These are phyloP conservation scores for Blattamonas nauphoetae DNA, from an alignment of 78 protist genomes.

Conservation along the genomic window DNA sequence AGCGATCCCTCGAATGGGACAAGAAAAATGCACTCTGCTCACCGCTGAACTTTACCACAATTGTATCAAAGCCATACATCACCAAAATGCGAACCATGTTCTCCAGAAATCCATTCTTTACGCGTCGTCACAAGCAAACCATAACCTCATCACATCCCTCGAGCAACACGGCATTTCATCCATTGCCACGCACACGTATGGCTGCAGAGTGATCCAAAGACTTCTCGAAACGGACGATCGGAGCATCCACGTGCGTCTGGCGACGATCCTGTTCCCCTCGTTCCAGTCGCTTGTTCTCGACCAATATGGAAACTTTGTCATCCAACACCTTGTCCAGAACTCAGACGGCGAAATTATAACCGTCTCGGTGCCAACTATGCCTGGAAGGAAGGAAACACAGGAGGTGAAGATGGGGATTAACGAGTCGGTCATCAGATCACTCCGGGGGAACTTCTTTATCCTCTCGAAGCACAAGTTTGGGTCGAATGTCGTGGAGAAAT, in stretches of 20 bases:
- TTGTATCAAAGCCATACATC: neutral
- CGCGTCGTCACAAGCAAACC: neutral
- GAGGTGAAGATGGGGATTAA: too few relatives aligned
- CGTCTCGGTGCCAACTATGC: too few relatives aligned
- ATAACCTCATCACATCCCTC: neutral
- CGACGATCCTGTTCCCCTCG: neutral
- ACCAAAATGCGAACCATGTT: slow-evolving; percentile 35
- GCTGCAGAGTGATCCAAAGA: slow-evolving; percentile 30
- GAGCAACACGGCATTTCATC: neutral
- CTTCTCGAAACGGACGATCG: neutral
- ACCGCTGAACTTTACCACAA: neutral
- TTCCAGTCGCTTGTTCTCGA: neutral
- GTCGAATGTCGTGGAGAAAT: slow-evolving; percentile 36
- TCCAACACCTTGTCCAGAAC: slow-evolving; percentile 4
- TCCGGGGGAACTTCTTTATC: slow-evolving; percentile 1
- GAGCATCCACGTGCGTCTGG: neutral
- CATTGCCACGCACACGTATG: slow-evolving; percentile 30
- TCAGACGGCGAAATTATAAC: too few relatives aligned
- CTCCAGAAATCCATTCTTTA: slow-evolving; percentile 8
- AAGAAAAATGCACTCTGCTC: neutral
- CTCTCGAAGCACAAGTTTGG: slow-evolving; percentile 11
- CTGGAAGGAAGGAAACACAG: neutral
- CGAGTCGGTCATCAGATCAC: neutral
- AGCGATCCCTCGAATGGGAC: neutral
- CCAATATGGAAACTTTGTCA: slow-evolving; percentile 33